phyloP scores from a whole-genome alignment of 2,329 filamentous ascomycete genomes.

The Pezicula radicicola region DNA sequence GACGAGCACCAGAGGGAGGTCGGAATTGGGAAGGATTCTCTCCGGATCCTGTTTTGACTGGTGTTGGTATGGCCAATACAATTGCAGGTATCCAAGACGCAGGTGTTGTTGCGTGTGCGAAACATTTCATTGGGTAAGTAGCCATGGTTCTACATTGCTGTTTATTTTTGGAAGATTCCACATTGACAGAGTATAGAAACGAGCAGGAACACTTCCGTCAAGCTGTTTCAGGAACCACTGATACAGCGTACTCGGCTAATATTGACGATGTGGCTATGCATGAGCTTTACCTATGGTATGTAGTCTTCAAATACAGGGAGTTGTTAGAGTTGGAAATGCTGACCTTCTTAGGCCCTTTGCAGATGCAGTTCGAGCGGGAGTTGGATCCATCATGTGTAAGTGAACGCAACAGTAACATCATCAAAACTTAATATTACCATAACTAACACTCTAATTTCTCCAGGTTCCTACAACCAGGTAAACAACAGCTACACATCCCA shows the following conservation, averaged over 20 bases:
- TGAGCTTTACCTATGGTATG: slow-evolving; percentile 54
- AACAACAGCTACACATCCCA: slow-evolving; percentile 81
- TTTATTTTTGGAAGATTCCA: no score
- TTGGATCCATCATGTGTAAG: slow-evolving; percentile 74
- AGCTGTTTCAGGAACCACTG: slow-evolving; percentile 38
- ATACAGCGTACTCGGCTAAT: slow-evolving; percentile 62
- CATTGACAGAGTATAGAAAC: slow-evolving; percentile 36
- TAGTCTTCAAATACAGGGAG: neutral
- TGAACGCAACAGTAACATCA: slow-evolving; percentile 54
- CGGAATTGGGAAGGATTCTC: slow-evolving; percentile 69
- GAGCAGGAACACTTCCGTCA: slow-evolving; percentile 59
- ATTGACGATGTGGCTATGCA: slow-evolving; percentile 60
- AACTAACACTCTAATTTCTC: neutral
- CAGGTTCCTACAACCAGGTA: slow-evolving; percentile 61
- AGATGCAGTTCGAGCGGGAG: slow-evolving; percentile 63
- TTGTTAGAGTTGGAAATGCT: slow-evolving; percentile 2
- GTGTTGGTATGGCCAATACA: slow-evolving; percentile 67
- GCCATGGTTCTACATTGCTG: slow-evolving; percentile 17
- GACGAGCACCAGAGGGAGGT: slow-evolving; percentile 64
- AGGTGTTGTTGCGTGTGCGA: slow-evolving; percentile 79
- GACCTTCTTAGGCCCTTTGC: slow-evolving; percentile 43
- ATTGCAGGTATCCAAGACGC: slow-evolving; percentile 78
- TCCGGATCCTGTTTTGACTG: slow-evolving; percentile 74
- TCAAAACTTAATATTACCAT: neutral
- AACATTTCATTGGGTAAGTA: slow-evolving; percentile 53